Evolutionary conservation across 352 stramenopile genomes (phyloP).

Genomic region (Phytophthora fragariaefolia): DNA sequence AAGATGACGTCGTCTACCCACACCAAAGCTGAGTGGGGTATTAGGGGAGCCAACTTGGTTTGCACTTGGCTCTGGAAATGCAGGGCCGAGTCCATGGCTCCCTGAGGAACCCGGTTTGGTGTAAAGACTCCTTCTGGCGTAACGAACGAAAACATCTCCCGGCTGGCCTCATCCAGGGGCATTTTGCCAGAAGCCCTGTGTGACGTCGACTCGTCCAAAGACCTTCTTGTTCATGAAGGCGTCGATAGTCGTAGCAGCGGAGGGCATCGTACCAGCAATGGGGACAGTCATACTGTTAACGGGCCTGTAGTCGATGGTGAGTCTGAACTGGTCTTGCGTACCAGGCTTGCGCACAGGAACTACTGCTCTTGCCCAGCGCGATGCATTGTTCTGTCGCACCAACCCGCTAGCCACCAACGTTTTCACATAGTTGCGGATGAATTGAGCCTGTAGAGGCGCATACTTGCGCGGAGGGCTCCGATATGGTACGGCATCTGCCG

Average conservation of each 20-base stretch:
- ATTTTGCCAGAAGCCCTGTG: background rate
- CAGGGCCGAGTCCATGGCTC: slow-evolving; percentile 1
- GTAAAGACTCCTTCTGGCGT: background rate
- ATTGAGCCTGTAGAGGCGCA: slow-evolving; percentile 2
- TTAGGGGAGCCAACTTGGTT: slow-evolving; percentile 1
- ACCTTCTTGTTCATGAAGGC: background rate
- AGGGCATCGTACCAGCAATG: background rate
- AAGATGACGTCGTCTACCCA: slow-evolving; percentile 40
- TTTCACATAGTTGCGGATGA: slow-evolving; percentile 17
- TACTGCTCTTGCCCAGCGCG: slow-evolving; percentile 2
- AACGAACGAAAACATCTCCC: background rate
- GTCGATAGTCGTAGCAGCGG: background rate
- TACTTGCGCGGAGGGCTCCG: slow-evolving; percentile 5
- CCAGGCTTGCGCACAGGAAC: slow-evolving; percentile 6
- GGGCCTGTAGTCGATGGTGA: background rate
- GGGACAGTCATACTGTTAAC: background rate
- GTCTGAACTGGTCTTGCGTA: background rate
- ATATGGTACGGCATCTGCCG: background rate
- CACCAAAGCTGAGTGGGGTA: slow-evolving; percentile 22
- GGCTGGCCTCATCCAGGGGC: background rate
- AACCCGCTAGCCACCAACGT: slow-evolving; percentile 3
- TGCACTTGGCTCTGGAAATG: background rate
- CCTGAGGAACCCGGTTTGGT: slow-evolving; percentile 2
- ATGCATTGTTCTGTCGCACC: slow-evolving; percentile 7
- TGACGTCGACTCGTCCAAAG: background rate